Evolutionary conservation across 345 rosid genomes (phyloP), one percentile per base, ranked within the genome.

Genomic region (Capsella bursapastoris): DNA sequence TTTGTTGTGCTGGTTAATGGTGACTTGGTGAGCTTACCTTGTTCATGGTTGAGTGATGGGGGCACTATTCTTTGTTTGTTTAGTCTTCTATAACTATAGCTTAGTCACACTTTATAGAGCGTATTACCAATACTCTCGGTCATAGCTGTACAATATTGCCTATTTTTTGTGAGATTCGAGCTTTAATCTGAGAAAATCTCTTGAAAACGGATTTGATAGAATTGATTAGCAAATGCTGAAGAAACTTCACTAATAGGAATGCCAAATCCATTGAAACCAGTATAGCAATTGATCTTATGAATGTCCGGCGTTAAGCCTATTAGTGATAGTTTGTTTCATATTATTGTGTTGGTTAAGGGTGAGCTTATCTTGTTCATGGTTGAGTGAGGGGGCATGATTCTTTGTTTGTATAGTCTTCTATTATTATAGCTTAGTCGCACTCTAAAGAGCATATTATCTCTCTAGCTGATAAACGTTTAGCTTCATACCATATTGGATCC

Each of bases 341-440:
- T 10, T 28, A 8, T 5, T 38, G 10, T 40, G 56, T 67, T 52
- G 12, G 29, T 12, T 48, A 51, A 35, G 50, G 47, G 9, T 25
- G 45, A 34, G 31, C 44, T 34, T 65, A 5, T 34, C 57, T 25
- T 66, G 13, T 51, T 51, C 59, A 51, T 14, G 49, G 35, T 51
- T 51, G 35, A 25, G 35, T 48, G 7, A 27, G 57, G n/a, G 12
- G 13, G 28, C 12, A 16, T 2, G 27, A 49, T 16, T 49, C 6
- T 10, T 49, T 49, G 27, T 18, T 49, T 49, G 6, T 22, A 9
- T 35, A 50, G 57, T 51, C 57, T 25, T 22, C 31, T 22, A 51
- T 3, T 9, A 50, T 3, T 50, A 4, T 50, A 9, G 56, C 6
- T 22, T 50, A 50, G 56, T 22, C 13, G 8, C 31, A 22, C 12